A percentile compares a stretch with the other conserved stretches of the same genome.
phyloP scores from a whole-genome alignment of 768 basidiomycete genomes.

The Russula dissimulans region DNA sequence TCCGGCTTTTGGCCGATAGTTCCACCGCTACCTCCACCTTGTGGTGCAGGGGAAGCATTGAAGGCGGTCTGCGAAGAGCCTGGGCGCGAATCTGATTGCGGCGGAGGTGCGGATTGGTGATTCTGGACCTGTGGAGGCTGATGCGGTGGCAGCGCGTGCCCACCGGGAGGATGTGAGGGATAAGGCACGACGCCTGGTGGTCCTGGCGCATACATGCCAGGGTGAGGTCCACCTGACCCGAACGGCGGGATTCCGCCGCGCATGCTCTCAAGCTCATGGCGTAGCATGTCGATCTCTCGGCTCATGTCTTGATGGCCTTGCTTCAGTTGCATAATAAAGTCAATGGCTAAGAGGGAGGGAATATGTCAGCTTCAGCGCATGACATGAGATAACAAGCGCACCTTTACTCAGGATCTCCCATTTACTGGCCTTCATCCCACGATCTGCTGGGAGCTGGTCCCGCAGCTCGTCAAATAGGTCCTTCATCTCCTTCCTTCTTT shows the following conservation, averaged over 20 bases:
- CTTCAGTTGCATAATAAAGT: conserved; percentile 76
- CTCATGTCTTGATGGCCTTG: conserved; percentile 66
- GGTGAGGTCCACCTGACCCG: conserved; percentile 35
- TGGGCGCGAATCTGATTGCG: conserved; percentile 29
- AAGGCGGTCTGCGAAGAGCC: conserved; percentile 54
- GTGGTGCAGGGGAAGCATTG: conserved; percentile 34
- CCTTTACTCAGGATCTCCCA: conserved; percentile 99
- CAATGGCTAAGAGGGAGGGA: conserved; percentile 53
- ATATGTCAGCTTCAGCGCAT: background rate
- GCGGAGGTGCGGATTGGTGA: conserved; percentile 24
- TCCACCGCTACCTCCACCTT: conserved; percentile 22
- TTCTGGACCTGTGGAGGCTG: conserved; percentile 28
- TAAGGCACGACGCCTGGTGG: conserved; percentile 33
- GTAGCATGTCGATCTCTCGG: conserved; percentile 68
- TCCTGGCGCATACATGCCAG: conserved; percentile 25
- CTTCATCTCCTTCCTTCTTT: conserved; percentile 98
- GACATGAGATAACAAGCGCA: conserved; percentile 27
- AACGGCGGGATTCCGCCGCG: conserved; percentile 50
- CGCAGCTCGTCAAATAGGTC: conserved; percentile 94
- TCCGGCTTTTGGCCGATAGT: conserved; percentile 20
- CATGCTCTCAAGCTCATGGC: conserved; percentile 59
- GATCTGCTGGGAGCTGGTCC: conserved; percentile 85
- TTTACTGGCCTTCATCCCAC: conserved; percentile 94
- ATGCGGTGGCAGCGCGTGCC: conserved; percentile 38
- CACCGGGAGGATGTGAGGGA: conserved; percentile 34